Evolutionary conservation across 129 eudicot species (phyloP).

Genomic region (Heracleum sosnowskyi): DNA sequence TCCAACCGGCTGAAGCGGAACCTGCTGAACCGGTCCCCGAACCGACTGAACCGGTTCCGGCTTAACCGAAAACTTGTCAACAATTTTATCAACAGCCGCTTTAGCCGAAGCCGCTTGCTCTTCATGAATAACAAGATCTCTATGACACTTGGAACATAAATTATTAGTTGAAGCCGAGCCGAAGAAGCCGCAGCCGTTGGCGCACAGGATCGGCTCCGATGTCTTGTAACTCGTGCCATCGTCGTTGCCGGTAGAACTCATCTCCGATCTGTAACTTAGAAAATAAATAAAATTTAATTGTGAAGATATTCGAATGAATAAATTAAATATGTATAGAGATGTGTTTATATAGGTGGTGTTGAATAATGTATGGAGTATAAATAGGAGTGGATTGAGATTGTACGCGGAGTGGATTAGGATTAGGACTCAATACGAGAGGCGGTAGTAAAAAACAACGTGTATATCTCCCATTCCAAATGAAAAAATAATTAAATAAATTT

Average conservation of each 20-base stretch:
- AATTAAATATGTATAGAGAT: not conserved
- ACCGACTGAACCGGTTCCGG: not conserved
- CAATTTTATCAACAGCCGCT: constrained; percentile 38
- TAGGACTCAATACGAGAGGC: not conserved
- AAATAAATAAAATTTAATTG: not conserved
- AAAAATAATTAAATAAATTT: not conserved
- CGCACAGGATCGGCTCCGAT: constrained; percentile 49
- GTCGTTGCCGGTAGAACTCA: constrained; percentile 59
- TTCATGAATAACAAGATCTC: constrained; percentile 29
- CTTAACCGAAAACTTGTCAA: constrained; percentile 9
- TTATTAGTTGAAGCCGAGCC: constrained; percentile 63
- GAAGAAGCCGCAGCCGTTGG: constrained; percentile 81
- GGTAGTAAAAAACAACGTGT: constrained; percentile 2
- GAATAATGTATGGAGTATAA: not conserved
- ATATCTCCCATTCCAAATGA: not conserved
- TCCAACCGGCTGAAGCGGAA: not conserved
- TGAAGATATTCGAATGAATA: not conserved
- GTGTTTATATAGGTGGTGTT: not conserved
- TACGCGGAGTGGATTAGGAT: constrained; percentile 6
- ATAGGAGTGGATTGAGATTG: not conserved
- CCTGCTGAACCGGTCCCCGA: not conserved
- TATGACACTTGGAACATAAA: constrained; percentile 67
- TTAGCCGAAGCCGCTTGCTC: constrained; percentile 45
- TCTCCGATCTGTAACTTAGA: not conserved
- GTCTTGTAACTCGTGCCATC: constrained; percentile 46